phyloP scores from a whole-genome alignment of 306 rosid genomes.

The Rosa chinensis region DNA sequence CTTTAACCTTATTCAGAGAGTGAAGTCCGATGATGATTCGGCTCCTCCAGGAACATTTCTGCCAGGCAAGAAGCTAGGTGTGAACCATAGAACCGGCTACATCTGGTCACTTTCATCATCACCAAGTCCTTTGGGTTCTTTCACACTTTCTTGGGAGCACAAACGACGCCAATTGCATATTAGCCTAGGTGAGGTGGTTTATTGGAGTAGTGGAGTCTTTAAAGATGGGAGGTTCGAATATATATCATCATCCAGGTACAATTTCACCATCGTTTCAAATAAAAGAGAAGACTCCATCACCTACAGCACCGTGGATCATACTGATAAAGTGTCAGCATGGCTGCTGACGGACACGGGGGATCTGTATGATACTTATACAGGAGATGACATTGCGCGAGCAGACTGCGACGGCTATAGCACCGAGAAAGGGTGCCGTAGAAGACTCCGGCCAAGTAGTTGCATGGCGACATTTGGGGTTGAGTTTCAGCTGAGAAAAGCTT shows the following conservation, averaged over 20 bases:
- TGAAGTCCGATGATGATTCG: not conserved
- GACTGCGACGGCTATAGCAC: not conserved
- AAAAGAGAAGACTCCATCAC: not conserved
- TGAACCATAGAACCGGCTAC: conserved; percentile 4
- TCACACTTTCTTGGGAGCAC: conserved; percentile 33
- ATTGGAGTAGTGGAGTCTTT: conserved; percentile 15
- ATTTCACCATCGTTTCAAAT: not conserved
- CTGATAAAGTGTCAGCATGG: not conserved
- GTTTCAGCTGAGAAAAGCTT: not conserved
- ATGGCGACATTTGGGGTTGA: not conserved
- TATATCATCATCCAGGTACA: not conserved
- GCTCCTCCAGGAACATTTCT: conserved; percentile 1
- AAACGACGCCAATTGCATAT: not conserved
- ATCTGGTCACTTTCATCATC: conserved; percentile 15
- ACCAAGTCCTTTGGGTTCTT: conserved; percentile 12
- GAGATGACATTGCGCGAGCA: not conserved
- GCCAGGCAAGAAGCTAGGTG: conserved; percentile 35
- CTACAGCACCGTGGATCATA: not conserved
- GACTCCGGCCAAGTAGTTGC: not conserved
- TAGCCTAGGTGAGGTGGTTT: not conserved
- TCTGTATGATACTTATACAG: not conserved
- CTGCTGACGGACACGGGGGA: not conserved
- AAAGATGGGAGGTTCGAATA: not conserved
- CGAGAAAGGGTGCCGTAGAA: not conserved
- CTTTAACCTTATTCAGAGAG: not conserved